A percentile compares a stretch with the other conserved stretches of the same genome.
Conservation (phyloP, 345 rosid species). For the Iberis pinnata region DNA sequence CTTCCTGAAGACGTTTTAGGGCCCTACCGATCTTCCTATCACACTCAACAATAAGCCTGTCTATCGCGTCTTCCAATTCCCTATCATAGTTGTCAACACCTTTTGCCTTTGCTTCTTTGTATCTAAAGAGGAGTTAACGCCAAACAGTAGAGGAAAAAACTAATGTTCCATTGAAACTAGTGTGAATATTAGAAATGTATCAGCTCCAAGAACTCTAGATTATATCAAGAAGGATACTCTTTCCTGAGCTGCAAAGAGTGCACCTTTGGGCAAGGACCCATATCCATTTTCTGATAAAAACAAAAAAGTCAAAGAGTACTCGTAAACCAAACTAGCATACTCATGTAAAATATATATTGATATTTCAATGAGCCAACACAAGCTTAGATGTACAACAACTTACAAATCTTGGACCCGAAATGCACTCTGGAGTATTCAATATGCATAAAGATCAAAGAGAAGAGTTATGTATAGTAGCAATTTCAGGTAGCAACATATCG, state of each 20-base stretch:
- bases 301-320: background rate
- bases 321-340: no score
- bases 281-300: conserved; percentile 78
- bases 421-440: conserved; percentile 15
- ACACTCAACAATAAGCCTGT: conserved; percentile 86
- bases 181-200: no score
- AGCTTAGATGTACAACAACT: conserved; percentile 15
- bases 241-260: conserved; percentile 87
- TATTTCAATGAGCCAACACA: no score
- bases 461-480: conserved; percentile 18
- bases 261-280: conserved; percentile 97
- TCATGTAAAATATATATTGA: no score
- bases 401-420: conserved; percentile 12
- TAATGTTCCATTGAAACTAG: background rate
- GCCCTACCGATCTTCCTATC: conserved; percentile 90
- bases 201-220: no score
- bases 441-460: conserved; percentile 15
- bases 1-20: conserved; percentile 89
- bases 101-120: conserved; percentile 71
- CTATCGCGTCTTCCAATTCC: conserved; percentile 88
- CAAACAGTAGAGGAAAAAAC: background rate
- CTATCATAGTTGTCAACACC: conserved; percentile 73
- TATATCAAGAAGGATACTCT: conserved; percentile 54
- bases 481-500: background rate
- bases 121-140: conserved; percentile 44